Evolutionary conservation across 2,329 filamentous ascomycete species (phyloP), one percentile per base, ranked within the genome.

Genomic region (Alternaria brassicae): DNA sequence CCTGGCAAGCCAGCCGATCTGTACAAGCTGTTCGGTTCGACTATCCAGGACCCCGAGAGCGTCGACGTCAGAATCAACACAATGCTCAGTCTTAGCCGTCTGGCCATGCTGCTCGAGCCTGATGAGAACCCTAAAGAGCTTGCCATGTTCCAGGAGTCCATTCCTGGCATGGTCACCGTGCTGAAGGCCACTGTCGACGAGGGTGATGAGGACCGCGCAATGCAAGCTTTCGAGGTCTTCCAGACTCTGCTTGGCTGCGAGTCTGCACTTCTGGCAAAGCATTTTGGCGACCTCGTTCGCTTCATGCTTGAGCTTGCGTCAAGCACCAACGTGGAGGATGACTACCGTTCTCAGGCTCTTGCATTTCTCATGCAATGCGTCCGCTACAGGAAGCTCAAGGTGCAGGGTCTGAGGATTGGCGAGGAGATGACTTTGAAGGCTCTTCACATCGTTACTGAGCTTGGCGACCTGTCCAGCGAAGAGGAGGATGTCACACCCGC

Each of bases 191-290:
- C 91, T 25, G 91, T 98, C 58, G 86, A 92, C 70, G 85, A 86
- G 57, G 86, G 87, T 57, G 91, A 97, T 70, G 93, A 97, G 70
- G 93, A 97, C 75, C 90, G 91, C 76, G 89, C 91, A 69, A 92
- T 94, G 83, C 89, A 94, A 75, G 88, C 92, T 25, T 99, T 98
- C 71, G 95, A 98, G 77, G 93, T 97, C 67, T 97, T 98, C 86
- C 95, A 98, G 83, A 95, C 92, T 50, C 89, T 97, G 72, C 86
- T 99, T 53, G 91, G 91, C 65, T 97, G 92, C 77, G 94, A 97
- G 77, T 90, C 92, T 28, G 87, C 91, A 45, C 86, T 98, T 50
- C 83, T 98, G 52, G 91, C 89, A 66, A 84, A 87, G 55, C 93
- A 97, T 81, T 92, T 99, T 74, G 92, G 90, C 76, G 92, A 97